Percentiles rank a stretch among this genome's conserved stretches.
These are phyloP conservation scores for Globisporangium abappressorium DNA, from an alignment of 352 stramenopile genomes.

Conservation along the genomic window DNA sequence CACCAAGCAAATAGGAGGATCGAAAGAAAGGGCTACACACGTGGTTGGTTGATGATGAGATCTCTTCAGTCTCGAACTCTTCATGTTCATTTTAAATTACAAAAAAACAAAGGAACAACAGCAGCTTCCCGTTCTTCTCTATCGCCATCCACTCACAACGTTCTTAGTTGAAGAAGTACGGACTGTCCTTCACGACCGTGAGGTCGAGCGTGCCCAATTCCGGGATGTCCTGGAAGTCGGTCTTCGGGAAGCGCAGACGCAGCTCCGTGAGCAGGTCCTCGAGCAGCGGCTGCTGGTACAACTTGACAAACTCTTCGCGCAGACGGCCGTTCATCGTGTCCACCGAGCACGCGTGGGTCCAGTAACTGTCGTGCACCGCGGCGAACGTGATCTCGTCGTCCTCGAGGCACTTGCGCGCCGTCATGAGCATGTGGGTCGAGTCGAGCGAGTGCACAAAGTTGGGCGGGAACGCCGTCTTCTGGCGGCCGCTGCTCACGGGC, in stretches of 20 bases:
- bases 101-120: background rate
- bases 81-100: conserved; percentile 1
- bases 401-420: conserved; percentile 91
- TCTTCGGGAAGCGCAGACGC: background rate
- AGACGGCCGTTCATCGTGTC: background rate
- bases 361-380: conserved; percentile 98
- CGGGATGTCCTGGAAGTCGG: background rate
- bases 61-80: background rate
- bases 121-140: background rate
- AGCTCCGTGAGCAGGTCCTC: background rate
- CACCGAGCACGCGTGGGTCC: background rate
- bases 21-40: too few relatives aligned
- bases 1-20: too few relatives aligned
- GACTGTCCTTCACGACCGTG: background rate
- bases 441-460: conserved; percentile 97
- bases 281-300: background rate
- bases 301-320: background rate
- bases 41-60: background rate
- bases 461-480: conserved; percentile 97
- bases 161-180: background rate
- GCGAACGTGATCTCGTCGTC: conserved; percentile 93
- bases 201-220: background rate
- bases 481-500: conserved; percentile 68
- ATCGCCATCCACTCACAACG: background rate
- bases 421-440: conserved; percentile 99